Conservation (phyloP, 2,329 filamentous ascomycete genomes). For the Aspergillus spinulosporus region DNA sequence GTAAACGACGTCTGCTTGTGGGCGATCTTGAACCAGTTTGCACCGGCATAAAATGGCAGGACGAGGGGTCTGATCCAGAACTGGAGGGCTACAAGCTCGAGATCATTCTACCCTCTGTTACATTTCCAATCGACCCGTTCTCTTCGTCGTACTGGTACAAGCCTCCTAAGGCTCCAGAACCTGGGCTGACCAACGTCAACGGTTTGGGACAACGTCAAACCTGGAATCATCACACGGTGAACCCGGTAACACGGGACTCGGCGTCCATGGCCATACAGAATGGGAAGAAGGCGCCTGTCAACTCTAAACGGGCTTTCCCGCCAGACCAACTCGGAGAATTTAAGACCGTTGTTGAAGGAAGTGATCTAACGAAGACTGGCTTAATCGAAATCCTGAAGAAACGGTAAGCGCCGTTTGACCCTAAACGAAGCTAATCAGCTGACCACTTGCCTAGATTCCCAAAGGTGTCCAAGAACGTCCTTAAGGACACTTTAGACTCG, state of each 20-base stretch:
- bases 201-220: slow-evolving; percentile 19
- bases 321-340: slow-evolving; percentile 65
- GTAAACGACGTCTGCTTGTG: slow-evolving; percentile 59
- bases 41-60: slow-evolving; percentile 83
- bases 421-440: slow-evolving; percentile 9
- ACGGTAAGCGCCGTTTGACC: slow-evolving; percentile 46
- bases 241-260: slow-evolving; percentile 14
- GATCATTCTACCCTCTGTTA: slow-evolving; percentile 60
- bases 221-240: slow-evolving; percentile 27
- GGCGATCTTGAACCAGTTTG: slow-evolving; percentile 73
- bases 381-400: slow-evolving; percentile 74
- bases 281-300: slow-evolving; percentile 21
- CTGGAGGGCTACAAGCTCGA: slow-evolving; percentile 69
- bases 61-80: slow-evolving; percentile 48
- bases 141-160: slow-evolving; percentile 74
- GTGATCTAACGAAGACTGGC: slow-evolving; percentile 71
- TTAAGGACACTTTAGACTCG: slow-evolving; percentile 68
- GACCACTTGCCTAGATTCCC: slow-evolving; percentile 56
- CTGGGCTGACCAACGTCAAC: slow-evolving; percentile 22
- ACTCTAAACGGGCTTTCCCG: slow-evolving; percentile 52
- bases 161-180: slow-evolving; percentile 27
- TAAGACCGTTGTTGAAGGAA: slow-evolving; percentile 68
- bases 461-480: slow-evolving; percentile 66
- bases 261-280: slow-evolving; percentile 16
- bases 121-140: slow-evolving; percentile 77